Conservation (phyloP, 2,329 filamentous ascomycete genomes). For the Alternaria arborescens region DNA sequence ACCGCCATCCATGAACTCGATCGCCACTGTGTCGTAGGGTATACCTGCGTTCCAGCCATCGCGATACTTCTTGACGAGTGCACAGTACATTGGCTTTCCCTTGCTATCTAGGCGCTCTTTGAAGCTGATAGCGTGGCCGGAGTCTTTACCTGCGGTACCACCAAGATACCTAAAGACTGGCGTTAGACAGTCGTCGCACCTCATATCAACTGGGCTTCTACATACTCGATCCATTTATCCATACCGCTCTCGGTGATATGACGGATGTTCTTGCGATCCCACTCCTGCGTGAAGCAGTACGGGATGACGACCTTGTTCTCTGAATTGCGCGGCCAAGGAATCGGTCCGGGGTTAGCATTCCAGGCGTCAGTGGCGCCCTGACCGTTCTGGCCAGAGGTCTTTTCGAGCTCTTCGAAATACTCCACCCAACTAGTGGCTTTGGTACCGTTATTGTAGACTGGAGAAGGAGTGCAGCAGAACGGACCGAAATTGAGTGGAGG, state of each 20-base stretch:
- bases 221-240: conserved; percentile 1
- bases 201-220: not conserved
- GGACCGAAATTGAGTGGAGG: not conserved
- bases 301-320: not conserved
- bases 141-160: not conserved
- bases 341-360: not conserved
- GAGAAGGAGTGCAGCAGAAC: not conserved
- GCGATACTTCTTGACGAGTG: not conserved
- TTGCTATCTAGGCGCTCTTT: not conserved
- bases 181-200: not conserved
- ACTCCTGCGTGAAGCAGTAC: conserved; percentile 8
- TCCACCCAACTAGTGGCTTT: not conserved
- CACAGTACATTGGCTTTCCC: not conserved
- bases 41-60: conserved; percentile 9
- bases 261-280: not conserved
- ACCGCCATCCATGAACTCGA: not conserved
- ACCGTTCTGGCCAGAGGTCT: not conserved
- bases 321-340: not conserved
- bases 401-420: not conserved
- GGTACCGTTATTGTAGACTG: not conserved
- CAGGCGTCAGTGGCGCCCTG: not conserved
- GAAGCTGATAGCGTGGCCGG: conserved; percentile 4
- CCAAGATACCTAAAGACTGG: not conserved
- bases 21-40: conserved; percentile 2
- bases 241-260: conserved; percentile 7